phyloP scores from a whole-genome alignment of 345 rosid species.

The Citrus trifoliata region DNA sequence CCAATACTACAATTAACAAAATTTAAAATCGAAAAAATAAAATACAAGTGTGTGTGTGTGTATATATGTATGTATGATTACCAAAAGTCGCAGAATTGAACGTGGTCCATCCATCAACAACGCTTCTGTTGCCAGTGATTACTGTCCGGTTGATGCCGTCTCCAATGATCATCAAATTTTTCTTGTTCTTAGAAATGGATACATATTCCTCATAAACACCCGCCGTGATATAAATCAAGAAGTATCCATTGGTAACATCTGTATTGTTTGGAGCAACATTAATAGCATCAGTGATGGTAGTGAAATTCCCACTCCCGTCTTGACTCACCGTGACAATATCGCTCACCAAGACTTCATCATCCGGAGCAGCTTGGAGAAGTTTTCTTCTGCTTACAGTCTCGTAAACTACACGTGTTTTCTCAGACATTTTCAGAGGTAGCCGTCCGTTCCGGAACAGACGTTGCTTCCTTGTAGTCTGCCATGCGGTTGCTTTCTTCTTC shows the following conservation, averaged over 20 bases:
- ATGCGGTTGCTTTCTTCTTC: slow-evolving; percentile 23
- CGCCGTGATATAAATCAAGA: slow-evolving; percentile 60
- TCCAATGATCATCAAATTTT: slow-evolving; percentile 78
- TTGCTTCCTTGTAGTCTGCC: slow-evolving; percentile 33
- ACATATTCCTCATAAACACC: slow-evolving; percentile 84
- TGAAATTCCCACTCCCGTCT: slow-evolving; percentile 75
- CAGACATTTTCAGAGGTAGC: slow-evolving; percentile 56
- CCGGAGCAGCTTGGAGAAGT: slow-evolving; percentile 34
- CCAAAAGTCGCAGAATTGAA: slow-evolving; percentile 90
- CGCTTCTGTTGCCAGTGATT: slow-evolving; percentile 79
- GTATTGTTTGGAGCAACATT: slow-evolving; percentile 73
- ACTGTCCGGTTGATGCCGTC: slow-evolving; percentile 84
- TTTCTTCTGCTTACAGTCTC: slow-evolving; percentile 58
- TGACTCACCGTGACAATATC: slow-evolving; percentile 62
- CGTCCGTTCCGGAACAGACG: slow-evolving; percentile 45
- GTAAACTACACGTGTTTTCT: slow-evolving; percentile 40
- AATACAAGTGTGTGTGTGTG: neutral
- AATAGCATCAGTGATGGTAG: slow-evolving; percentile 67
- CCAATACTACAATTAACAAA: neutral
- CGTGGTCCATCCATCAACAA: slow-evolving; percentile 83
- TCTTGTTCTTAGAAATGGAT: slow-evolving; percentile 62
- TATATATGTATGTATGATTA: slow-evolving; percentile 18
- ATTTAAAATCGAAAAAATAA: too few species aligned
- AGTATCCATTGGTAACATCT: slow-evolving; percentile 52
- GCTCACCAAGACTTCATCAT: slow-evolving; percentile 35